These are phyloP conservation scores for Alternaria conjuncta DNA, from an alignment of 2,329 filamentous ascomycete species.

Conservation along the genomic window DNA sequence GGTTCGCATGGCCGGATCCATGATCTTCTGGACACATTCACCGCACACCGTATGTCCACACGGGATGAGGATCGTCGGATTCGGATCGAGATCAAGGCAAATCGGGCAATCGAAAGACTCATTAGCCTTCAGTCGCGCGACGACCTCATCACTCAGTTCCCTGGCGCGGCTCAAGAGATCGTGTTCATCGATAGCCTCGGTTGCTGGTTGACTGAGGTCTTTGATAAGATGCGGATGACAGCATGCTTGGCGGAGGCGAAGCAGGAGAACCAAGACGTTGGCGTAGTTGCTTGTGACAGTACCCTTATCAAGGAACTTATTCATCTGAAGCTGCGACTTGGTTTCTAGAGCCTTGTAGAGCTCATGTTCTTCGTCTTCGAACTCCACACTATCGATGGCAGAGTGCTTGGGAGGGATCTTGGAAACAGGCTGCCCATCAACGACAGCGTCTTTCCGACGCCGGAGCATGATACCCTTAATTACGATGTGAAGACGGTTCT, in stretches of 20 bases:
- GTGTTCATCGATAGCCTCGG: conserved; percentile 60
- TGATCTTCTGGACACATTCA: conserved; percentile 75
- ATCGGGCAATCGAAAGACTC: conserved; percentile 79
- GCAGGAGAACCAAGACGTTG: conserved; percentile 77
- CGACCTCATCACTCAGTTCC: conserved; percentile 63
- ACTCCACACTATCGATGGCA: conserved; percentile 67
- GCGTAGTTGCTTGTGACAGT: conserved; percentile 75
- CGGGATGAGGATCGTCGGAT: conserved; percentile 78
- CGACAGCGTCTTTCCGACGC: conserved; percentile 77
- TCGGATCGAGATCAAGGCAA: conserved; percentile 77
- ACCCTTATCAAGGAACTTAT: conserved; percentile 73
- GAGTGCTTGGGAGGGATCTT: conserved; percentile 70
- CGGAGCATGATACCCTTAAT: conserved; percentile 83
- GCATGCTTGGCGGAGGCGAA: conserved; percentile 80
- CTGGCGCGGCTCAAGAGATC: conserved; percentile 69
- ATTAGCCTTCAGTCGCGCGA: conserved; percentile 68
- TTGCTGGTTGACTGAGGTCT: conserved; percentile 70
- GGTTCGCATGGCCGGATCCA: conserved; percentile 61
- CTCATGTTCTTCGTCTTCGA: conserved; percentile 68
- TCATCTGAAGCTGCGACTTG: conserved; percentile 73
- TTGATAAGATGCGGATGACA: conserved; percentile 77
- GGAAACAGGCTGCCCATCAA: conserved; percentile 81
- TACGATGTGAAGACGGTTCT: conserved; percentile 74
- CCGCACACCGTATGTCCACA: conserved; percentile 83
- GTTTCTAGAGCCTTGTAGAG: conserved; percentile 72